Conservation (phyloP, 352 stramenopile species). For the Globisporangium perplexum region DNA sequence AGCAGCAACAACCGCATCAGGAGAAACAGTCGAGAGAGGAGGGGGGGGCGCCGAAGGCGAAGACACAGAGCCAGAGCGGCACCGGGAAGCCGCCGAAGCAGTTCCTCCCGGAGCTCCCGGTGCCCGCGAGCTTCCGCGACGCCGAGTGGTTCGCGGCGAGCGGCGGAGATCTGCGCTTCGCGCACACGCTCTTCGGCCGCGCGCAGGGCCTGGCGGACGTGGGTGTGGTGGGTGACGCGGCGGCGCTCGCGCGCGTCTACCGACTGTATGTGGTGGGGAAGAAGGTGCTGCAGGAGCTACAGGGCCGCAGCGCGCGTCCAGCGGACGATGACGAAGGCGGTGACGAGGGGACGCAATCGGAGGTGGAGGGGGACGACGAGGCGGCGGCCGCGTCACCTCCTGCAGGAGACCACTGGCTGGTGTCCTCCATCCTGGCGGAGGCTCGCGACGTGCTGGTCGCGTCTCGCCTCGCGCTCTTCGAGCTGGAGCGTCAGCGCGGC, state of each 20-base stretch:
- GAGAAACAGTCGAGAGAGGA: too few species aligned
- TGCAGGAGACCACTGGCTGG: constrained; percentile 6
- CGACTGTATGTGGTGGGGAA: constrained; percentile 38
- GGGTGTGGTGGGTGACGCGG: constrained; percentile 21
- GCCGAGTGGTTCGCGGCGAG: constrained; percentile 40
- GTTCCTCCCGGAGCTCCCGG: background rate
- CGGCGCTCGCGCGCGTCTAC: constrained; percentile 25
- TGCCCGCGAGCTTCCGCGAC: constrained; percentile 25
- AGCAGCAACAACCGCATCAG: too few species aligned
- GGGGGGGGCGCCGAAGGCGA: background rate
- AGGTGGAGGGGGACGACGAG: constrained; percentile 9
- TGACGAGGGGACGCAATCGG: background rate
- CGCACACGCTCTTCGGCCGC: constrained; percentile 55
- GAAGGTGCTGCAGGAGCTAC: constrained; percentile 37
- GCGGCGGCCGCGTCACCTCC: background rate
- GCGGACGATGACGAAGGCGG: constrained; percentile 12
- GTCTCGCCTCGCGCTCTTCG: constrained; percentile 22
- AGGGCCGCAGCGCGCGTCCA: constrained; percentile 7
- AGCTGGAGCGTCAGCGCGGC: constrained; percentile 9
- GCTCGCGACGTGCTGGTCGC: constrained; percentile 22
- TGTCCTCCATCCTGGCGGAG: constrained; percentile 26
- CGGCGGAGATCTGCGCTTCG: constrained; percentile 35
- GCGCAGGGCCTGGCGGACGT: constrained; percentile 37
- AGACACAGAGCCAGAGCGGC: too few species aligned
- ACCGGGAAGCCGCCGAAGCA: background rate